Conservation (phyloP, 441 rosid species). For the Populus hybrid region DNA sequence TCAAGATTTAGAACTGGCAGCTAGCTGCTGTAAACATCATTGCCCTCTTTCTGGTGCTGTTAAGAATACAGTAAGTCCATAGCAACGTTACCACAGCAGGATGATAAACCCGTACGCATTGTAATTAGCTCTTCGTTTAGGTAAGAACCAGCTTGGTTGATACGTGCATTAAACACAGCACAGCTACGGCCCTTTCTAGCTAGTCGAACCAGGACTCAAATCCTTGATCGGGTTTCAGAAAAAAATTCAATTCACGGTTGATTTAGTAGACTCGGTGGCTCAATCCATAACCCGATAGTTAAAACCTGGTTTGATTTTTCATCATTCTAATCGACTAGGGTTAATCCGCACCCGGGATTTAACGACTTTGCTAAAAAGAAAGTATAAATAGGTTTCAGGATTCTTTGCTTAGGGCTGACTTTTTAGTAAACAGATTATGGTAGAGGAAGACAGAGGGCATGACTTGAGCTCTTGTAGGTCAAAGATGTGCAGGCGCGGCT, state of each 20-base stretch:
- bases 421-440: not conserved
- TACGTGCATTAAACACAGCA: not conserved
- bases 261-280: too few species aligned
- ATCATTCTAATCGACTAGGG: too few species aligned
- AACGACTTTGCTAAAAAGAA: too few species aligned
- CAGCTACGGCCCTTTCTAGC: not conserved
- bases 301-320: too few species aligned
- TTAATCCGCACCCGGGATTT: too few species aligned
- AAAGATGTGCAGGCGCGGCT: constrained; percentile 18
- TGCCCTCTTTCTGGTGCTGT: not conserved
- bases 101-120: not conserved
- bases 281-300: too few species aligned
- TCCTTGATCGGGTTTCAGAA: too few species aligned
- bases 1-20: not conserved
- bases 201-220: too few species aligned
- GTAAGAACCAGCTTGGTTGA: not conserved
- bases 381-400: not conserved
- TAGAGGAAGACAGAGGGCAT: not conserved
- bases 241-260: too few species aligned
- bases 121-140: not conserved
- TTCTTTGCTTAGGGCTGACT: not conserved
- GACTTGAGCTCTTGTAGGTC: not conserved
- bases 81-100: not conserved
- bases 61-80: not conserved
- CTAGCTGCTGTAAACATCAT: not conserved